Evolutionary conservation across 2,329 filamentous ascomycete genomes (phyloP).

Genomic region (Aaosphaeria pasadenensis): DNA sequence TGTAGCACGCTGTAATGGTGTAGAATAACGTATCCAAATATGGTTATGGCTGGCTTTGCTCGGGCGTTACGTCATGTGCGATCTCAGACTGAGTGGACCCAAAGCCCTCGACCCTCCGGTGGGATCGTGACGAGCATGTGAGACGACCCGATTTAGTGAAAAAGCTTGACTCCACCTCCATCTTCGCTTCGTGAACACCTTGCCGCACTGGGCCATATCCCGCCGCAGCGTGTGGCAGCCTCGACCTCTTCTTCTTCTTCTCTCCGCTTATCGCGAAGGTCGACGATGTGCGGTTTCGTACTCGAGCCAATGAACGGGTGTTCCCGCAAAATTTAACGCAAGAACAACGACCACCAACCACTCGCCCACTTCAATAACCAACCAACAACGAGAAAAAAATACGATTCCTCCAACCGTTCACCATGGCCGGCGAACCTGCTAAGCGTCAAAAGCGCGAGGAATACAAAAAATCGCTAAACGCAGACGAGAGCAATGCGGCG

Average conservation of each 20-base stretch:
- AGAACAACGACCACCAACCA: neutral
- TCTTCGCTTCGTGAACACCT: conserved; percentile 12
- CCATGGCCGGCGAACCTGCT: conserved; percentile 35
- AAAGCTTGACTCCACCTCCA: conserved; percentile 30
- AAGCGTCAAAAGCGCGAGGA: conserved; percentile 48
- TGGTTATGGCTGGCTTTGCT: too few relatives aligned
- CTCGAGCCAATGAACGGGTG: too few relatives aligned
- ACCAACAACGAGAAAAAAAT: neutral
- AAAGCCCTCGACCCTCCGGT: too few relatives aligned
- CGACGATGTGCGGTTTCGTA: too few relatives aligned
- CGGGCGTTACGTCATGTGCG: too few relatives aligned
- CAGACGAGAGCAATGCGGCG: conserved; percentile 47
- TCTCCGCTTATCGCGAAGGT: too few relatives aligned
- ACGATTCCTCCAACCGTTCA: conserved; percentile 1
- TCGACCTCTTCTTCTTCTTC: neutral
- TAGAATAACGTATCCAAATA: too few relatives aligned
- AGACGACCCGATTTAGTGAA: conserved; percentile 3
- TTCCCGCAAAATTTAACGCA: too few relatives aligned
- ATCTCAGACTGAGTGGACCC: too few relatives aligned
- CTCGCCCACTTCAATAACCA: neutral
- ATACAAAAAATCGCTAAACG: conserved; percentile 36
- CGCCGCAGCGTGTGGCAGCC: neutral
- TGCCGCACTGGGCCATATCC: conserved; percentile 1
- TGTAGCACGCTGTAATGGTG: too few relatives aligned
- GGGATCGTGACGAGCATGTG: too few relatives aligned